These are phyloP conservation scores for Yamadazyma taylorii DNA, from an alignment of 1,139 yeast species.

Conservation along the genomic window DNA sequence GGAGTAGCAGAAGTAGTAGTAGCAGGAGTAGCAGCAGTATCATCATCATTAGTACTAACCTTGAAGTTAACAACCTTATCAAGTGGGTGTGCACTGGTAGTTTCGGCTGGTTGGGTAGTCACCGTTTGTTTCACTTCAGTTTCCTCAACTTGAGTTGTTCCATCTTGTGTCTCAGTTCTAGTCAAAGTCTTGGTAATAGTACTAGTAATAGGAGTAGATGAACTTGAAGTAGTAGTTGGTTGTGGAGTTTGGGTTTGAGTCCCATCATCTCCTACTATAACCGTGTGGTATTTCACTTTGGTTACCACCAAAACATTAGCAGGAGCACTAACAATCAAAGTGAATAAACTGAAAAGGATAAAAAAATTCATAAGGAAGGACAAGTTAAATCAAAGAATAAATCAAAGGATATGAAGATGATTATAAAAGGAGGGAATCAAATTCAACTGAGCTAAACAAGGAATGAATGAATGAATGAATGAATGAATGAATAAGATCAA, in stretches of 20 bases:
- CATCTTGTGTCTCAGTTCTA: conserved; percentile 1
- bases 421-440: conserved; percentile 6
- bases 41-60: conserved; percentile 13
- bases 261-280: conserved; percentile 12
- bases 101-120: conserved; percentile 11
- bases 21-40: conserved; percentile 11
- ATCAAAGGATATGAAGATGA: conserved; percentile 1
- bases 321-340: conserved; percentile 14
- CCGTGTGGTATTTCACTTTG: conserved; percentile 13
- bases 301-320: conserved; percentile 18
- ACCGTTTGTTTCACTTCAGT: too few species aligned
- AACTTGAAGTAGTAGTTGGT: conserved; percentile 12
- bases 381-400: neutral
- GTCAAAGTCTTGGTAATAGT: conserved; percentile 6
- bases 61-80: conserved; percentile 9
- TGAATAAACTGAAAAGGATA: conserved; percentile 10
- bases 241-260: conserved; percentile 7
- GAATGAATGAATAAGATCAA: neutral
- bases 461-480: neutral
- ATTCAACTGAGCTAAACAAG: too few species aligned
- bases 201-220: conserved; percentile 11
- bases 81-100: neutral
- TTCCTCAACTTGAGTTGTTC: conserved; percentile 5
- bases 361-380: conserved; percentile 12
- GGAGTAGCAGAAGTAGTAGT: conserved; percentile 22